Percentiles rank a stretch among this genome's conserved stretches.
phyloP scores from a whole-genome alignment of 179 eudicot species.

The Silene coronaria region DNA sequence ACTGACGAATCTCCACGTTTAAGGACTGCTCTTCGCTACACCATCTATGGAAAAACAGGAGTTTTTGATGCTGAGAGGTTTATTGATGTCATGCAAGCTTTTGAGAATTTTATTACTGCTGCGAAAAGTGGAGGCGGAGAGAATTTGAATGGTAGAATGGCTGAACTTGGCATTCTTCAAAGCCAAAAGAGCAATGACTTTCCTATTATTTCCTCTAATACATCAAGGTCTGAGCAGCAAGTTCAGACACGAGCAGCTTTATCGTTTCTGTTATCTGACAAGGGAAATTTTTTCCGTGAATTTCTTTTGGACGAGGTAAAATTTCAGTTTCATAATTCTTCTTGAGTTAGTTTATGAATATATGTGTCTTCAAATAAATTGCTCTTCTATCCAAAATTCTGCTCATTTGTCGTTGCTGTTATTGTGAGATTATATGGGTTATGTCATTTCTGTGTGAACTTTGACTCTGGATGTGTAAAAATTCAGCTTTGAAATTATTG shows the following conservation, averaged over 20 bases:
- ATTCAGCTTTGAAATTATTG: background rate
- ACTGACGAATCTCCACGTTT: slow-evolving; percentile 97
- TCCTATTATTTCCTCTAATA: slow-evolving; percentile 34
- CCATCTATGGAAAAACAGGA: slow-evolving; percentile 90
- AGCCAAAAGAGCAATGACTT: slow-evolving; percentile 34
- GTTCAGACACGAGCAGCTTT: slow-evolving; percentile 88
- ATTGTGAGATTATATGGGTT: background rate
- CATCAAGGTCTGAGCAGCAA: slow-evolving; percentile 45
- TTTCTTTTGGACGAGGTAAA: slow-evolving; percentile 94
- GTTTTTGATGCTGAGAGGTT: slow-evolving; percentile 97
- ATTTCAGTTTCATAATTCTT: background rate
- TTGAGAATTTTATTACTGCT: slow-evolving; percentile 79
- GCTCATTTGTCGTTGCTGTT: background rate
- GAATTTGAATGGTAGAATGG: slow-evolving; percentile 72
- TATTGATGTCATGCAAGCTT: slow-evolving; percentile 99
- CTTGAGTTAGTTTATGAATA: background rate
- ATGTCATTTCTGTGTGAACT: background rate
- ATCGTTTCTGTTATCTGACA: slow-evolving; percentile 70
- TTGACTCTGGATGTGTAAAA: background rate
- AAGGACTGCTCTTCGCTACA: slow-evolving; percentile 85
- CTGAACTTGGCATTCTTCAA: slow-evolving; percentile 85
- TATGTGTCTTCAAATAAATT: background rate
- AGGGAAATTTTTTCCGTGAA: slow-evolving; percentile 90
- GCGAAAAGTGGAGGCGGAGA: slow-evolving; percentile 99
- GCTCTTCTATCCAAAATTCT: background rate